Evolutionary conservation across 1,284 basidiomycete species (phyloP).

Genomic region (Rhizoctonia solani): DNA sequence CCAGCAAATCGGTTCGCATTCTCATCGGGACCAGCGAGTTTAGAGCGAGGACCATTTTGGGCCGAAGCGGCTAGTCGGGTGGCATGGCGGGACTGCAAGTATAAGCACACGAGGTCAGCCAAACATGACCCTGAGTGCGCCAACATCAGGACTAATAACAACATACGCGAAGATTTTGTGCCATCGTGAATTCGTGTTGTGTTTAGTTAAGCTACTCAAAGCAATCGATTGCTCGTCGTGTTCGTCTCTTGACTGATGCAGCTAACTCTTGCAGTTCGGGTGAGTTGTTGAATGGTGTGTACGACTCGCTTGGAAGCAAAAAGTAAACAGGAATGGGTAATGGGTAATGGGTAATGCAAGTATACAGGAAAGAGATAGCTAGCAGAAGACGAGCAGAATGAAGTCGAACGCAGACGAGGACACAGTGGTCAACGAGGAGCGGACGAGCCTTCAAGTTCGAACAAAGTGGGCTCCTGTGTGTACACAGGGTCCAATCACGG

Average conservation of each 20-base stretch:
- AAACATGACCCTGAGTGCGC: neutral
- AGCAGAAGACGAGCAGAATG: conserved; percentile 23
- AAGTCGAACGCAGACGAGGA: conserved; percentile 32
- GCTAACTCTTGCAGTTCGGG: conserved; percentile 13
- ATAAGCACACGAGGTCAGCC: neutral
- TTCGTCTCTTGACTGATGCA: conserved; percentile 21
- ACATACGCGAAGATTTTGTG: conserved; percentile 29
- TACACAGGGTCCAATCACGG: conserved; percentile 31
- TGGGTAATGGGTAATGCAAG: too few species aligned
- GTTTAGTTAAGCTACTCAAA: neutral
- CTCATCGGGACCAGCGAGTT: conserved; percentile 26
- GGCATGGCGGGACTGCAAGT: neutral
- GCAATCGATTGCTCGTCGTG: conserved; percentile 6
- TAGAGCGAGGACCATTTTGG: conserved; percentile 20
- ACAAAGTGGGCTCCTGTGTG: conserved; percentile 33
- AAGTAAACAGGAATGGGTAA: conserved; percentile 33
- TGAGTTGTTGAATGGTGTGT: conserved; percentile 30
- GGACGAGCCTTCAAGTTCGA: conserved; percentile 25
- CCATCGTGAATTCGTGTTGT: conserved; percentile 32
- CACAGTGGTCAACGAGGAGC: conserved; percentile 29
- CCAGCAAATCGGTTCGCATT: conserved; percentile 22
- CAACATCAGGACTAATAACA: neutral
- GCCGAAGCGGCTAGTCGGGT: conserved; percentile 11
- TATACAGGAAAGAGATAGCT: conserved; percentile 33
- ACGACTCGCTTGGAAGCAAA: conserved; percentile 33